Percentiles rank a stretch among this genome's conserved stretches.
These are phyloP conservation scores for Castanopsis chinensis DNA, from an alignment of 306 rosid species.

Conservation along the genomic window DNA sequence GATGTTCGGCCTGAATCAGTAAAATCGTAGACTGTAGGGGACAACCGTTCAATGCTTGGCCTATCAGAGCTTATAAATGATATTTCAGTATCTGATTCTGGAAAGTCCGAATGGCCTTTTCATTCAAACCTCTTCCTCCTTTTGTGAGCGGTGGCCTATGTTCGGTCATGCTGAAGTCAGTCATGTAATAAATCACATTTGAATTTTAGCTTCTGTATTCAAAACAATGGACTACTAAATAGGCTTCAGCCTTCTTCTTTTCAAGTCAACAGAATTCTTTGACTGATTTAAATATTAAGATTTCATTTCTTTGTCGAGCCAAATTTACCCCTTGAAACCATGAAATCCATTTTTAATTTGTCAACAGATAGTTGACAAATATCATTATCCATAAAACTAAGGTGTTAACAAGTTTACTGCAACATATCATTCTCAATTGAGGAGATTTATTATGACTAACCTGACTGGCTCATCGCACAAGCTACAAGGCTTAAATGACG, in stretches of 20 bases:
- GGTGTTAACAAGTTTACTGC: background rate
- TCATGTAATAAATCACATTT: background rate
- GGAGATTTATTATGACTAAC: slow-evolving; percentile 27
- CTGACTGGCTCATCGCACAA: slow-evolving; percentile 46
- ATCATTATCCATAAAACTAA: background rate
- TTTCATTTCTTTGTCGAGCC: background rate
- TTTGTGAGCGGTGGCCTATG: slow-evolving; percentile 40
- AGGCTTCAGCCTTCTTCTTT: background rate
- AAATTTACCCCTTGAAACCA: background rate
- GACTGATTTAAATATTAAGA: background rate
- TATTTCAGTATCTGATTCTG: slow-evolving; percentile 71
- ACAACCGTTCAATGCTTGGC: slow-evolving; percentile 59
- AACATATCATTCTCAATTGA: background rate
- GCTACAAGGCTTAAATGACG: slow-evolving; percentile 56
- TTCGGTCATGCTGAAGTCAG: background rate
- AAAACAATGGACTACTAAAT: too few relatives aligned
- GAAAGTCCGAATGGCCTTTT: slow-evolving; percentile 39
- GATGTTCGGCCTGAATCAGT: slow-evolving; percentile 44
- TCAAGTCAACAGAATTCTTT: background rate
- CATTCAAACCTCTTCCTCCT: slow-evolving; percentile 39
- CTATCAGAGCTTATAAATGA: slow-evolving; percentile 83
- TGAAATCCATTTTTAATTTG: background rate
- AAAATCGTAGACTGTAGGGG: slow-evolving; percentile 52
- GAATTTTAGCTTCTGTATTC: background rate
- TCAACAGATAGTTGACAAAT: background rate